These are phyloP conservation scores for Nepenthes mirabilis DNA, from an alignment of 148 eudicot genomes.

Conservation along the genomic window DNA sequence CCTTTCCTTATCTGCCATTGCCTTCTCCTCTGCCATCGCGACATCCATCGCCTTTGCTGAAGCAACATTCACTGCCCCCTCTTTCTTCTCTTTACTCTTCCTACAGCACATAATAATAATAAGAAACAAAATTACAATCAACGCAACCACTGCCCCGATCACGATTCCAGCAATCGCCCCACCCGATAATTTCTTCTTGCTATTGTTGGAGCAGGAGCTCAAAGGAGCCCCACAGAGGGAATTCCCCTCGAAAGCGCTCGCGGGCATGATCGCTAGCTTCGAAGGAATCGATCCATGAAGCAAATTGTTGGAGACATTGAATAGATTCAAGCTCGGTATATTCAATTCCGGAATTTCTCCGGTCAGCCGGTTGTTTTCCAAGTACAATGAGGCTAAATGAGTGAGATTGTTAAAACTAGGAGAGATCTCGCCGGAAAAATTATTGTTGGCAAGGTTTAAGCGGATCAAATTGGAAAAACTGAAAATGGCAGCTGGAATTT, in stretches of 20 bases:
- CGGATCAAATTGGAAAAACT: constrained; percentile 27
- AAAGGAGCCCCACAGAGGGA: constrained; percentile 44
- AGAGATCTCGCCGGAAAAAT: constrained; percentile 52
- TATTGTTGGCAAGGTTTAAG: constrained; percentile 38
- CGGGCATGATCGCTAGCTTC: constrained; percentile 19
- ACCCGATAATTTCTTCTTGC: constrained; percentile 44
- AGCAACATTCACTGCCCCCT: constrained; percentile 8
- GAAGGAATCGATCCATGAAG: constrained; percentile 44
- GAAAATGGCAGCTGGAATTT: constrained; percentile 30
- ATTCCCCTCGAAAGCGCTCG: constrained; percentile 41
- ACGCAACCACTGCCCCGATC: constrained; percentile 38
- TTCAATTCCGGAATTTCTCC: constrained; percentile 51
- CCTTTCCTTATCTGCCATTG: constrained; percentile 7
- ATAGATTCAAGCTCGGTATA: constrained; percentile 20
- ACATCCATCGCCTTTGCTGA: constrained; percentile 21
- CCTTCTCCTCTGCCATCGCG: constrained; percentile 16
- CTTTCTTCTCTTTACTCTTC: constrained; percentile 4
- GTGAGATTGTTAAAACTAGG: constrained; percentile 29
- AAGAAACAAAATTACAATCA: constrained; percentile 22
- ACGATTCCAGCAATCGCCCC: constrained; percentile 77
- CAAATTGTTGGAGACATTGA: constrained; percentile 49
- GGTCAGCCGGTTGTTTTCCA: constrained; percentile 38
- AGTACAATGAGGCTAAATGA: constrained; percentile 31
- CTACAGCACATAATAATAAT: constrained; percentile 34
- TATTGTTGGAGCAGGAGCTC: constrained; percentile 17